Evolutionary conservation across 2,329 filamentous ascomycete genomes (phyloP).

Genomic region (Sporothrix dimorphospora): DNA sequence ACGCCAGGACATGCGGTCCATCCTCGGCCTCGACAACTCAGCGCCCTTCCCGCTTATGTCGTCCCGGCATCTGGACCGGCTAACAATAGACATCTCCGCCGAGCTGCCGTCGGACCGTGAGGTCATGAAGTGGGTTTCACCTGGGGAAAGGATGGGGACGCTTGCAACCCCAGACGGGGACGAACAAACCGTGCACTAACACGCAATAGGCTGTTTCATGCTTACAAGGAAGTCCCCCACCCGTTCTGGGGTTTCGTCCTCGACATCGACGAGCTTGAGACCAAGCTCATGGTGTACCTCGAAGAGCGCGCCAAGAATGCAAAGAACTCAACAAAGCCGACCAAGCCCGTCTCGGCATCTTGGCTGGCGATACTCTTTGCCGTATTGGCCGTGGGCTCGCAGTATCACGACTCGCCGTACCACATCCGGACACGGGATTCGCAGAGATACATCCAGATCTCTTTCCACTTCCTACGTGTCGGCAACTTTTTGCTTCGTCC

Average conservation of each 20-base stretch:
- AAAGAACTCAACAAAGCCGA: constrained; percentile 49
- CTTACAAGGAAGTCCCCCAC: constrained; percentile 69
- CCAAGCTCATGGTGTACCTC: constrained; percentile 65
- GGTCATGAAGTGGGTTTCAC: constrained; percentile 62
- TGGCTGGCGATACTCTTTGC: constrained; percentile 69
- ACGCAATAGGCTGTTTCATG: constrained; percentile 58
- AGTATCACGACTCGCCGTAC: constrained; percentile 68
- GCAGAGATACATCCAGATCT: constrained; percentile 65
- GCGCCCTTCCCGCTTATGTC: constrained; percentile 71
- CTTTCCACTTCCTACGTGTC: constrained; percentile 65
- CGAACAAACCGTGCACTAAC: neutral
- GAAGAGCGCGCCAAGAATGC: constrained; percentile 64
- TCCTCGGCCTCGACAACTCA: constrained; percentile 66
- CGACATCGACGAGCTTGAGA: constrained; percentile 67
- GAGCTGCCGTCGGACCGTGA: constrained; percentile 67
- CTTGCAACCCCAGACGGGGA: neutral
- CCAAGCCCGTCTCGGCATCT: constrained; percentile 61
- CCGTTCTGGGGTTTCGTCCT: constrained; percentile 70
- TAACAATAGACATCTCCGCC: constrained; percentile 63
- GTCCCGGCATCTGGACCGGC: constrained; percentile 60
- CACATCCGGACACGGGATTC: constrained; percentile 62
- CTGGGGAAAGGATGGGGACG: too few relatives aligned
- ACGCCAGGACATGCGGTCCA: constrained; percentile 66
- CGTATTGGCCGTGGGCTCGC: constrained; percentile 66
- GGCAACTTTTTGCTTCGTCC: constrained; percentile 66